Conservation (phyloP, 2,329 filamentous ascomycete species). For the Tricladium varicosporioides region DNA sequence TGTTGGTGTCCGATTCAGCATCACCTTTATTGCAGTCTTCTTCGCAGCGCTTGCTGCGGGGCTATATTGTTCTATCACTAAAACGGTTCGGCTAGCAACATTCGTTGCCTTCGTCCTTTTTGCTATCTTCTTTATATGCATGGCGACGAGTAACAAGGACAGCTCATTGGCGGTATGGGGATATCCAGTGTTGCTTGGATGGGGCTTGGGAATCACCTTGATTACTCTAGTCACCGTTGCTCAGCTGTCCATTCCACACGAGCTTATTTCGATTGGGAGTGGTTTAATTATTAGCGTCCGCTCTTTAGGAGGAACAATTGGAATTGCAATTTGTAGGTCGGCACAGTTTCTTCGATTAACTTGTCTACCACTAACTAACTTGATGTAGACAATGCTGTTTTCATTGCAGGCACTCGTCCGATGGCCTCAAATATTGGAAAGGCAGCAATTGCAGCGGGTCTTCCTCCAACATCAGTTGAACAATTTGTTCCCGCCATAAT, state of each 20-base stretch:
- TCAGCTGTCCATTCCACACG: slow-evolving; percentile 38
- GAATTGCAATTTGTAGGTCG: slow-evolving; percentile 42
- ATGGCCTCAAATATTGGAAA: slow-evolving; percentile 32
- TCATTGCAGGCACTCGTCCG: slow-evolving; percentile 26
- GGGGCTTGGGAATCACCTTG: slow-evolving; percentile 37
- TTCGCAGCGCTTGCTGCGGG: slow-evolving; percentile 34
- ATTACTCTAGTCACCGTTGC: slow-evolving; percentile 38
- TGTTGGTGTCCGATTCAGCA: slow-evolving; percentile 35
- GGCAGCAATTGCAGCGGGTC: slow-evolving; percentile 32
- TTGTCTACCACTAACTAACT: neutral
- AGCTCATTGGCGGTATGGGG: slow-evolving; percentile 35
- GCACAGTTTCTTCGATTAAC: neutral
- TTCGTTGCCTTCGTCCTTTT: slow-evolving; percentile 34
- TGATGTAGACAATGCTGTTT: slow-evolving; percentile 28
- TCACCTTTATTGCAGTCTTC: slow-evolving; percentile 35
- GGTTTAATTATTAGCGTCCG: slow-evolving; percentile 38
- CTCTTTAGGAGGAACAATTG: slow-evolving; percentile 47
- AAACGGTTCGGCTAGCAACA: slow-evolving; percentile 34
- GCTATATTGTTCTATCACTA: slow-evolving; percentile 30
- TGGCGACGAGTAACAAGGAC: slow-evolving; percentile 34
- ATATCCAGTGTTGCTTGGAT: slow-evolving; percentile 38
- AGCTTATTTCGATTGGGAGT: slow-evolving; percentile 35
- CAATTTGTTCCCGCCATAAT: slow-evolving; percentile 31
- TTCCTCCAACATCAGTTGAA: slow-evolving; percentile 22
- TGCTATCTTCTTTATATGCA: slow-evolving; percentile 36